Base-by-base conservation (phyloP, 805 yeast species). In the Candida methanosorbosa region DNA sequence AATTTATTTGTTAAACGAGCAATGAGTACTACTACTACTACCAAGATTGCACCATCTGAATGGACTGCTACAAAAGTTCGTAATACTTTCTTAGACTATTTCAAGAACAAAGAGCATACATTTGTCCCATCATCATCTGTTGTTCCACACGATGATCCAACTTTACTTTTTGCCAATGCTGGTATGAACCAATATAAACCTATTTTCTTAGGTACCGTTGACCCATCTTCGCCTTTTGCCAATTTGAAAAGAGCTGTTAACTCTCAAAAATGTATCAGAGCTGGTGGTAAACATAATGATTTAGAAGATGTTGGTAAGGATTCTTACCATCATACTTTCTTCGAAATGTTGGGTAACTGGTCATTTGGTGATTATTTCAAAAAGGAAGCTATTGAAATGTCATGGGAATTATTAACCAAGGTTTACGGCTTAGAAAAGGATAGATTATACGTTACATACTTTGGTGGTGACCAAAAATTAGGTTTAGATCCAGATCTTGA, bases 141-240 rank as follows among this genome's bases (percentile, higher is more conserved):
- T 20, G 80, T 92, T 40, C 99, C 99, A 35, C 94, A 81, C 58
- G 97, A 92, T 64, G 99, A 92, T 57, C 98, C 99, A 34, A 90
- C 97, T 18, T 71, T 92, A 42, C 68, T 92, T 42, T 92, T 92
- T 56, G 95, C 98, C 55, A 92, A 92, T 57, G 99, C 99, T 39
- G 98, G 97, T 63, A 92, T 92, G 99, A 92, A 92, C 66, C 99
- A 92, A 68, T 92, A 88, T 64, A 92, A 92, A 63, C 95, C 98
- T 12, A 92, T 92, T 48, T 92, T 92, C 59, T 68, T 88, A 53
- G 99, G 99, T 36, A 88, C 97, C 9, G 97, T 87, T 31, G 97
- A 92, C 49, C 99, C 99, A 22, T 68, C 90, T 17, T 79, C 92
- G 29, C 92, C 87, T 32, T 82, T 90, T 53, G 80, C 86, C 49